Conservation (phyloP, 2,329 filamentous ascomycete genomes). For the Aspergillus hiratsukae region DNA sequence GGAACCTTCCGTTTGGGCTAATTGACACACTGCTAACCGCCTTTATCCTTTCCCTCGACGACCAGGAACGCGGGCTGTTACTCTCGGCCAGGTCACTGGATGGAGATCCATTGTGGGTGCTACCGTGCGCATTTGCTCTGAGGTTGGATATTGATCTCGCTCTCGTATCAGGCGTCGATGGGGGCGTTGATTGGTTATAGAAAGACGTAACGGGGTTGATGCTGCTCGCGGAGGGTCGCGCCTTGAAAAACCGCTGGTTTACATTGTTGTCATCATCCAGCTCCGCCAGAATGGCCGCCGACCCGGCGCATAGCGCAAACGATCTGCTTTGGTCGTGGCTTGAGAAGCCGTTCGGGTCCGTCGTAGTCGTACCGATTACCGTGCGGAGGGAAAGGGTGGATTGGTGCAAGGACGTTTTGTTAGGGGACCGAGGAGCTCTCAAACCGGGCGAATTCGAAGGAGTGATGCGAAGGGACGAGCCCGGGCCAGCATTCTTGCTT, state of each 20-base stretch:
- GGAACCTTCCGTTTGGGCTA: conserved; percentile 77
- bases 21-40: conserved; percentile 86
- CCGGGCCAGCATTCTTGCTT: conserved; percentile 31
- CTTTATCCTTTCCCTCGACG: conserved; percentile 87
- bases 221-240: conserved; percentile 66
- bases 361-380: conserved; percentile 87
- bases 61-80: conserved; percentile 67
- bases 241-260: conserved; percentile 84
- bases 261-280: conserved; percentile 62
- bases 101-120: conserved; percentile 44
- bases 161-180: conserved; percentile 51
- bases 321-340: conserved; percentile 62
- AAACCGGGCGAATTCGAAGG: conserved; percentile 72
- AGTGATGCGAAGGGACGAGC: conserved; percentile 58
- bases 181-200: conserved; percentile 54
- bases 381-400: conserved; percentile 66
- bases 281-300: conserved; percentile 84
- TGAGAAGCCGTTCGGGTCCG: conserved; percentile 80
- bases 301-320: conserved; percentile 90
- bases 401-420: conserved; percentile 42
- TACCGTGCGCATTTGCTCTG: conserved; percentile 45
- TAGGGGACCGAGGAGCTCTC: conserved; percentile 60
- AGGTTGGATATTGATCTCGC: conserved; percentile 55
- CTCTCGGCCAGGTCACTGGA: conserved; percentile 55
- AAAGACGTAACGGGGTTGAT: conserved; percentile 56